Evolutionary conservation across 2,329 filamentous ascomycete species (phyloP), one percentile per base, ranked within the genome.

Genomic region (Cladosporium colombiae): DNA sequence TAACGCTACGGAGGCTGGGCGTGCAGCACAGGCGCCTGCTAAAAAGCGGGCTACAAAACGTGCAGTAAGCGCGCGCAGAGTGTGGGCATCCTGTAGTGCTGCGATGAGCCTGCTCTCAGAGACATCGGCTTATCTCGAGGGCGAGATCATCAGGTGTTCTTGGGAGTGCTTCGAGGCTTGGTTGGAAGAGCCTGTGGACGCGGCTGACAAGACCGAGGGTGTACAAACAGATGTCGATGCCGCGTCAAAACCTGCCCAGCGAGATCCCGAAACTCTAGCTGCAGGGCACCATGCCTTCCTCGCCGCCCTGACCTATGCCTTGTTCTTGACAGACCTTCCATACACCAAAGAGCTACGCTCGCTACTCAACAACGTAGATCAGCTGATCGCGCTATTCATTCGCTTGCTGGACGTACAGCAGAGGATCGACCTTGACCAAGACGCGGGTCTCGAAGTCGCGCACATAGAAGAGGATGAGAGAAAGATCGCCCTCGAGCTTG

Each of bases 51-150:
- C 88, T 70, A 86, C 87, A 29, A 75, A 81, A 18, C 85, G 94
- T 21, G 84, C 86, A 5, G 82, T 84, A 37, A 84, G 86, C 0
- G 90, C 96, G 84, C 88, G 95, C 18, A 90, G 88, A 68, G 86
- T 94, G 0, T 99, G 95, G 95, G 94, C 93, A 0, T 96, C 92
- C 0, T 90, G 91, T 71, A 93, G 91, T 73, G 91, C 93, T 2
- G 90, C 92, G 1, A 86, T 96, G 4, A 97, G 97, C 79, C 91
- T 98, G 71, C 83, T 98, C 3, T 92, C 91, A 0, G 93, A 97
- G 75, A 89, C 92, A 16, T 91, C 94, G 70, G 88, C 88, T 3
- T 98, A 96, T 73, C 88, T 98, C 53, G 94, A 97, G 76, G 92
- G 91, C 1, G 93, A 97, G 74, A 89, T 98, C 7, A 89, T 97